Percentiles rank a stretch among this genome's conserved stretches.
phyloP scores from a whole-genome alignment of 169 alveolate species.

The Cryptosporidium muris region DNA sequence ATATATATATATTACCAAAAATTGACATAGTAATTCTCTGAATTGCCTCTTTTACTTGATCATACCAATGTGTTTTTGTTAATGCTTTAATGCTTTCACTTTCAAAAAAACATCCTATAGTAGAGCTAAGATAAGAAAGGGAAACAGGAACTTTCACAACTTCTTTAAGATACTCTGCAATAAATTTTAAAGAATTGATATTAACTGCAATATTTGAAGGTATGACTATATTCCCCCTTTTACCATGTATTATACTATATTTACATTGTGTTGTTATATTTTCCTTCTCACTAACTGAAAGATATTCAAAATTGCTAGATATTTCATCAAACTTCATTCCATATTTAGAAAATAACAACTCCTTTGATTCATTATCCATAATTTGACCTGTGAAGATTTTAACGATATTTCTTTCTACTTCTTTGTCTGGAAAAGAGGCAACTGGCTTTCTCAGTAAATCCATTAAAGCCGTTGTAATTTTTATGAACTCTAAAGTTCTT shows the following conservation, averaged over 20 bases:
- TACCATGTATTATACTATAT: background rate
- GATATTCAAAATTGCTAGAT: background rate
- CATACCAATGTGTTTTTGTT: no score
- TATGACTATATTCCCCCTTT: background rate
- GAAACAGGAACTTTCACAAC: background rate
- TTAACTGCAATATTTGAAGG: background rate
- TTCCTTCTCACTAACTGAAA: background rate
- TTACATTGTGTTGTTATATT: background rate
- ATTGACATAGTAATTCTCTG: no score
- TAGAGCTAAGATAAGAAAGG: no score
- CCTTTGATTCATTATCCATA: constrained; percentile 6
- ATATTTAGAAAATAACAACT: constrained; percentile 12
- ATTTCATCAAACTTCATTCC: constrained; percentile 44
- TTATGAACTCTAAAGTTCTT: constrained; percentile 37
- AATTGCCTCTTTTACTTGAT: no score
- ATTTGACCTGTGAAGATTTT: constrained; percentile 4
- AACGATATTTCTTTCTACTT: constrained; percentile 20
- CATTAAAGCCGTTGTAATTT: constrained; percentile 45
- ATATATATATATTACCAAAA: no score
- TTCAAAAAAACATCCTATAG: no score
- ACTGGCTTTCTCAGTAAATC: constrained; percentile 63
- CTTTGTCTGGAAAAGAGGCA: constrained; percentile 33
- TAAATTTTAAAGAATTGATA: constrained; percentile 21
- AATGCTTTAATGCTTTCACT: no score
- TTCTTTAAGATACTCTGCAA: constrained; percentile 11